Evolutionary conservation across 345 rosid genomes (phyloP).

Genomic region (Brassica rapa): DNA sequence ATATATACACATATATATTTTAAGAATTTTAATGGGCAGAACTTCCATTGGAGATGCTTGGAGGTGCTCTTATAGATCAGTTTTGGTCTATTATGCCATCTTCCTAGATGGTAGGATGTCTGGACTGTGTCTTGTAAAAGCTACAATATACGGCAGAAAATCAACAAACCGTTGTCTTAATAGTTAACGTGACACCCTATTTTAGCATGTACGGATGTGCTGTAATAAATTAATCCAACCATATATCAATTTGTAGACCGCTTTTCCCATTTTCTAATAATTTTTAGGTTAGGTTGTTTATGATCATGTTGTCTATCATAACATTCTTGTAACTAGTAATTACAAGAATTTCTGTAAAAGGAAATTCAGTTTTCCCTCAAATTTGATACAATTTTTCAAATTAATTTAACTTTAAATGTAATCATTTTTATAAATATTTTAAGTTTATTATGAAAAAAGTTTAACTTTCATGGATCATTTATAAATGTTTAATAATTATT

Average conservation of each 20-base stretch:
- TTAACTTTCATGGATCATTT: no score
- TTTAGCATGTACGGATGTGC: neutral
- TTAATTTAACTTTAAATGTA: no score
- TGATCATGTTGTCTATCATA: conserved; percentile 4
- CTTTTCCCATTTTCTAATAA: neutral
- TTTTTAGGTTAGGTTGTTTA: neutral
- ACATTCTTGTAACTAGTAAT: neutral
- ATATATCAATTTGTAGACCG: neutral
- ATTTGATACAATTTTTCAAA: no score
- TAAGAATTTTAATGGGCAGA: no score
- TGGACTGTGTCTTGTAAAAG: conserved; percentile 8
- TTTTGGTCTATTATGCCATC: conserved; percentile 22
- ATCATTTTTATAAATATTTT: no score
- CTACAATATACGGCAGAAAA: neutral
- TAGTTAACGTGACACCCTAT: neutral
- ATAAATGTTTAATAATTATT: no score
- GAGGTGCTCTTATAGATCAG: neutral
- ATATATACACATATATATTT: no score
- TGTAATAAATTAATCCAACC: neutral
- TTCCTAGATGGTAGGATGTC: conserved; percentile 4
- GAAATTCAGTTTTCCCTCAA: no score
- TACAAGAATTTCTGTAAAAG: no score
- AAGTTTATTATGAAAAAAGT: no score
- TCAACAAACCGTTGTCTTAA: neutral
- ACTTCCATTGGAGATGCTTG: no score